Base-by-base conservation (phyloP, 257 asterid genomes). In the Jaltomata sinuosa region DNA sequence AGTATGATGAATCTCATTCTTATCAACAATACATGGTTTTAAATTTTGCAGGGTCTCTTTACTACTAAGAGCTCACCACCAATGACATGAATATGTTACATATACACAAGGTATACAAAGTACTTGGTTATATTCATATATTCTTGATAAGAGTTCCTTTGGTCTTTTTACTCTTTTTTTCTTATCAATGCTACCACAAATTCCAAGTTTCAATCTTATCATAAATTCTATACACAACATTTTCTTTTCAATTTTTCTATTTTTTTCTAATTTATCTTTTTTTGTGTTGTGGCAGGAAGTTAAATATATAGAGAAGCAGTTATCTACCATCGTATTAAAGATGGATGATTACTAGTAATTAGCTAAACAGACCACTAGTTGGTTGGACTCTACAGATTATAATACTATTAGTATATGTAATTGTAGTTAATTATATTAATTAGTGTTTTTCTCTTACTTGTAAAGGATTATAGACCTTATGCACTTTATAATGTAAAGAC, bases 11-110 rank as follows among this genome's bases (percentile, higher is more conserved):
- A 45, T 76, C 64, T 77, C 64, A 27, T 29, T 76, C 57, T 76
- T 31, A 49, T 77, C 7, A 47, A 77, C 36, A 77, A 16, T 12
- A 9, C 45, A 49, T 77, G 82, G 5, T 77, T 49, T 4, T 49
- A 4, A 16, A 50, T 55, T 86, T 85, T 52, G 83, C 93, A 94
- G 98, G 96, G 34, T 93, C 97, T 32, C 92, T 93, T 62, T 92
- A 94, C 89, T 94, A 93, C 88, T 94, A 84, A 91, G 84, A 55
- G 84, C 88, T 85, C 82, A 27, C 61, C 79, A 52, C 22, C 74
- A 88, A 71, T 77, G 89, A 85, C 69, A 72, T 53, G 82, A 53
- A 79, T n/a, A n/a, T 40, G 40, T 81, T 59, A 84, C 38, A 83
- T 84, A 84, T 85, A 76, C 79, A 45, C 32, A 76, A 80, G 95